Evolutionary conservation across 2,329 filamentous ascomycete genomes (phyloP), one percentile per base, ranked within the genome.

Genomic region (Pyricularia sp.): DNA sequence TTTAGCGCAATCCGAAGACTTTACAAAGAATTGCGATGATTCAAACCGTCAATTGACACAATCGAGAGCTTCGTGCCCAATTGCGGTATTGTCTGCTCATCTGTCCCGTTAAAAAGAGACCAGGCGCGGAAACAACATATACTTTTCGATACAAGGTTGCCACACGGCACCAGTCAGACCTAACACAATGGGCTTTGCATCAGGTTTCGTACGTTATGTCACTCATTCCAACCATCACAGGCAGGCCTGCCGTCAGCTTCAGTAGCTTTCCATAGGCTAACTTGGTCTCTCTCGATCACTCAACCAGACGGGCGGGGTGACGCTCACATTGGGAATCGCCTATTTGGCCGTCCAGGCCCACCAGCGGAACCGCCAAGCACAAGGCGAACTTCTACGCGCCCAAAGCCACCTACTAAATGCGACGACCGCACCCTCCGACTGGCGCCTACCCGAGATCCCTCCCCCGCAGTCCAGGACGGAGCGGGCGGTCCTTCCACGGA

Each of bases 341-440:
- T 94, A 93, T 79, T 83, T 94, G 69, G 88, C 89, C 66, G 81
- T 92, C 42, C 85, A 90, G 75, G 82, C 90, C 25, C 91, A 94
- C 80, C 86, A 89, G 73, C 86, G 86, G 71, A 90, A 86, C 76
- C 89, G 91, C 73, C 82, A 86, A 74, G 77, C 81, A 28, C 88
- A 90, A 76, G 81, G 83, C 73, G 81, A 83, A 71, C 74, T 83
- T 69, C 81, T 90, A 9, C 86, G 86, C 73, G 80, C 84, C 58
- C 87, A 90, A 74, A 82, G 85, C 65, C 79, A 82, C 71, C 79
- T 85, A 42, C 79, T 90, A 50, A 82, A 84, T 68, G 77, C 79
- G 69, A 79, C 90, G 76, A 86, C 71, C 74, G 58, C 63, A 28
- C 59, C 72, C 20, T 84, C 42, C 1, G 72, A 71, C 64, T 70